phyloP scores from a whole-genome alignment of 2,329 filamentous ascomycete genomes.

The Venturia effusa region DNA sequence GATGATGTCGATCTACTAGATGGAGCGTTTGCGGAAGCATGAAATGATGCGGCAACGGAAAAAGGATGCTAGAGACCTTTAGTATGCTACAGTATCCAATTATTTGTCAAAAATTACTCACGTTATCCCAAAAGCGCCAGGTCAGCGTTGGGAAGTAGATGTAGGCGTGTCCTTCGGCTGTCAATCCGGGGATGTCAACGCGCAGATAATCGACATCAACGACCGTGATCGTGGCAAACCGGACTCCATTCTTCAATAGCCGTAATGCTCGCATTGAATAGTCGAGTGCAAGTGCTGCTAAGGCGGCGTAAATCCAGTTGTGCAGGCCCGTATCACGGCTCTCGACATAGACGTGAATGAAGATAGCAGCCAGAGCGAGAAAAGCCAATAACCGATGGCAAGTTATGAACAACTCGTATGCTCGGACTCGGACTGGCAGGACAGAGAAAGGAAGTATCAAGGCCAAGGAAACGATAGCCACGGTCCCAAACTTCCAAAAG shows the following conservation, averaged over 20 bases:
- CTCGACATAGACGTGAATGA: too few relatives aligned
- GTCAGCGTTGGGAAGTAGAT: conserved; percentile 39
- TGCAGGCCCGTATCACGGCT: too few relatives aligned
- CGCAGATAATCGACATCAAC: conserved; percentile 21
- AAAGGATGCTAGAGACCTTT: too few relatives aligned
- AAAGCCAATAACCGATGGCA: too few relatives aligned
- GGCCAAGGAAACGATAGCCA: conserved; percentile 9
- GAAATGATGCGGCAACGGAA: too few relatives aligned
- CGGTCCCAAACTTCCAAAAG: conserved; percentile 38
- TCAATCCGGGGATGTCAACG: conserved; percentile 30
- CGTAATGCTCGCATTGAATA: conserved; percentile 30
- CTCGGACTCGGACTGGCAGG: conserved; percentile 20
- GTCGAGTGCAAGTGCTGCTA: conserved; percentile 29
- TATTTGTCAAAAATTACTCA: too few relatives aligned
- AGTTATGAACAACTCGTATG: conserved; percentile 36
- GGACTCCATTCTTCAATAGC: conserved; percentile 25
- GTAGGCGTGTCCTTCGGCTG: conserved; percentile 28
- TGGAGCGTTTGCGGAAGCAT: too few relatives aligned
- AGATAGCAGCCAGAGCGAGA: too few relatives aligned
- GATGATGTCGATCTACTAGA: too few relatives aligned
- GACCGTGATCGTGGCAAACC: conserved; percentile 24
- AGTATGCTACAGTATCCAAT: too few relatives aligned
- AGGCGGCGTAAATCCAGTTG: conserved; percentile 20
- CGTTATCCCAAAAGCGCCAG: conserved; percentile 36
- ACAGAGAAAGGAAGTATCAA: conserved; percentile 13